phyloP scores from a whole-genome alignment of 2,329 filamentous ascomycete species.

The Knoxdaviesia capensis region DNA sequence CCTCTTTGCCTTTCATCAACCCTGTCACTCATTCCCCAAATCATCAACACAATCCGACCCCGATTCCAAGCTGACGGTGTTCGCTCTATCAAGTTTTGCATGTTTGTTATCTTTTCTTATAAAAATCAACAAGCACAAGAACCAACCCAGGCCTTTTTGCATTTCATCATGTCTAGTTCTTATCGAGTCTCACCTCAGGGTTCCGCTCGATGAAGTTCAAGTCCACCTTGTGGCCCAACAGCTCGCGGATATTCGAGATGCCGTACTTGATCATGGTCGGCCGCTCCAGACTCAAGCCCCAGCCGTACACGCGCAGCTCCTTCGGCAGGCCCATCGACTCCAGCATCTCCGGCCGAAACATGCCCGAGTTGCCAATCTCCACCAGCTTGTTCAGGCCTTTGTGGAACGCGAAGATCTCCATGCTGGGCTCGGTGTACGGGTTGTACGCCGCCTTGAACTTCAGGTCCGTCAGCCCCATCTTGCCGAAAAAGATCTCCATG shows the following conservation, averaged over 20 bases:
- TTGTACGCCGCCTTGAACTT: slow-evolving; percentile 97
- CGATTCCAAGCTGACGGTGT: no score
- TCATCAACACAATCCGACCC: no score
- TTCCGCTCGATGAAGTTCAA: slow-evolving; percentile 82
- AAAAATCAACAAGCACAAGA: not conserved
- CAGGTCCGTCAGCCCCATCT: slow-evolving; percentile 74
- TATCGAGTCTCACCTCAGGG: slow-evolving; percentile 75
- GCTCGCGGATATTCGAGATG: slow-evolving; percentile 76
- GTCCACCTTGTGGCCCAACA: slow-evolving; percentile 91
- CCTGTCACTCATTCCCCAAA: no score
- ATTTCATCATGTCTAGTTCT: slow-evolving; percentile 33
- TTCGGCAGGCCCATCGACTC: slow-evolving; percentile 84
- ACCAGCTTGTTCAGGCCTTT: slow-evolving; percentile 76
- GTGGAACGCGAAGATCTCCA: slow-evolving; percentile 98
- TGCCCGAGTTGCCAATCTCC: slow-evolving; percentile 94
- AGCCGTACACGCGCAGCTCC: slow-evolving; percentile 85
- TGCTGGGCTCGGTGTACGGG: slow-evolving; percentile 83
- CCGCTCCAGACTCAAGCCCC: slow-evolving; percentile 76
- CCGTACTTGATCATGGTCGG: slow-evolving; percentile 96
- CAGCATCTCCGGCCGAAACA: slow-evolving; percentile 97
- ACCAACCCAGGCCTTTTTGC: not conserved
- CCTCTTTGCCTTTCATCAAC: no score
- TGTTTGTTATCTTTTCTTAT: not conserved
- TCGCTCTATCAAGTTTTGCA: not conserved
- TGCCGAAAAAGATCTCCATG: slow-evolving; percentile 87